phyloP scores from a whole-genome alignment of 441 rosid genomes.

The Populus trichocarpa region DNA sequence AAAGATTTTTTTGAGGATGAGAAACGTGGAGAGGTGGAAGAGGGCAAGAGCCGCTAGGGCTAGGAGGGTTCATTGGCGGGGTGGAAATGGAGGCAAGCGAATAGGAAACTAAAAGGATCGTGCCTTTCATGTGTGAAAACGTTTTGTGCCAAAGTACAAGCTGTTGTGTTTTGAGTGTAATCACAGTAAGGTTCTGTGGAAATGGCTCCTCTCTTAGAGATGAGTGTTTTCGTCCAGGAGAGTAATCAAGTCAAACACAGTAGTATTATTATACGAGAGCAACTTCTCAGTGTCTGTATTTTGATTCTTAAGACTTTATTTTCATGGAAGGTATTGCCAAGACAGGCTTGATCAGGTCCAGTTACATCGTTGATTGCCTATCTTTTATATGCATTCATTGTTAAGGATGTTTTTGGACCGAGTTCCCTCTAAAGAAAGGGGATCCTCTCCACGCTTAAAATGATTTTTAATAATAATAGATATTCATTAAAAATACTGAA shows the following conservation, averaged over 20 bases:
- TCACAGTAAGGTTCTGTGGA: background rate
- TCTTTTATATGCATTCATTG: too few species aligned
- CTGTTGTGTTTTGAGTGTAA: background rate
- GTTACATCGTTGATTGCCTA: too few species aligned
- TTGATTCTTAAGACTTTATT: too few species aligned
- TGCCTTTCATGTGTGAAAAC: too few species aligned
- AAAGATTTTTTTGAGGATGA: conserved; percentile 61
- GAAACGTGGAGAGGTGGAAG: conserved; percentile 60
- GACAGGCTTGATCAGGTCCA: background rate
- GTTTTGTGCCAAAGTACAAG: background rate
- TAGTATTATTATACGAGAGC: too few species aligned
- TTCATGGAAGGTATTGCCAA: too few species aligned
- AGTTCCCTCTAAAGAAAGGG: too few species aligned
- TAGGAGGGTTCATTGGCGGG: conserved; percentile 22
- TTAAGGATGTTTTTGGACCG: too few species aligned
- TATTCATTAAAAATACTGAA: too few species aligned
- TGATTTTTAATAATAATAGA: too few species aligned
- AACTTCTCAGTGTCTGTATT: too few species aligned
- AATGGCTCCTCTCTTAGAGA: conserved; percentile 36
- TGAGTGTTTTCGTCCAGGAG: conserved; percentile 51
- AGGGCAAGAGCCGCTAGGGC: conserved; percentile 37
- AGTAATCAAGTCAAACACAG: background rate
- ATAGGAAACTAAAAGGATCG: conserved; percentile 30
- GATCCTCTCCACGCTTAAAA: too few species aligned
- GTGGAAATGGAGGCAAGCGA: conserved; percentile 32